Base-by-base conservation (phyloP, 2,329 filamentous ascomycete species). In the Neonectria sp. region DNA sequence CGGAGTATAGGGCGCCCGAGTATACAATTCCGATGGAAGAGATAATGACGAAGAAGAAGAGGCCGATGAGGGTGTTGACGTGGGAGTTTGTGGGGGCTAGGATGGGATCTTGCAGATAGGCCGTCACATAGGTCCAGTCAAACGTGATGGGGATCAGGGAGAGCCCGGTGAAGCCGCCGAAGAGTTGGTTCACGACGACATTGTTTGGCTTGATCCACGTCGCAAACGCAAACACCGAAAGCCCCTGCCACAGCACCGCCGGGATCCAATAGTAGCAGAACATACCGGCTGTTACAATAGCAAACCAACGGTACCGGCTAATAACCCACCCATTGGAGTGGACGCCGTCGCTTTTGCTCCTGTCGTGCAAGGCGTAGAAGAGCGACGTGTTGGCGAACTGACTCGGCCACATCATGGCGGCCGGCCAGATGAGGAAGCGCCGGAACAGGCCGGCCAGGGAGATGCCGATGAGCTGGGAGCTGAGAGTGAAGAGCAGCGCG, bases 341-440 rank as follows among this genome's bases (percentile, higher is more conserved):
- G 2, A 75, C 63, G 2, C 83, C 81, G 62, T 86, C 76, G 27
- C 76, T 80, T 58, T 81, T 81, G 52, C 75, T 79, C 68, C 80
- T 80, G 59, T 84, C 81, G 52, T 84, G 82, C 3, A 84, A 79
- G 17, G 80, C 82, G 33, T 83, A 79, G 68, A 89, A 83, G 8
- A 89, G 79, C 0, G 83, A 82, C 0, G 83, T 84, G 67, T 83
- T 87, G 3, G 79, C 79, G 27, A 84, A 73, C 82, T 84, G 61
- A 85, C 80, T 81, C 2, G 89, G 89, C 88, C 89, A 91, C 65
- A 90, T 86, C 88, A 90, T 90, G 35, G 87, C 84, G 1, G 89
- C 86, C 1, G 87, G 89, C 77, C 81, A 85, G n/a, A 88, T 84
- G 24, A 91, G 82, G 76, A 88, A 90, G 27, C 86, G 83, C 31